Evolutionary conservation across 2,329 filamentous ascomycete species (phyloP).

Genomic region (Aspergillus awamori): DNA sequence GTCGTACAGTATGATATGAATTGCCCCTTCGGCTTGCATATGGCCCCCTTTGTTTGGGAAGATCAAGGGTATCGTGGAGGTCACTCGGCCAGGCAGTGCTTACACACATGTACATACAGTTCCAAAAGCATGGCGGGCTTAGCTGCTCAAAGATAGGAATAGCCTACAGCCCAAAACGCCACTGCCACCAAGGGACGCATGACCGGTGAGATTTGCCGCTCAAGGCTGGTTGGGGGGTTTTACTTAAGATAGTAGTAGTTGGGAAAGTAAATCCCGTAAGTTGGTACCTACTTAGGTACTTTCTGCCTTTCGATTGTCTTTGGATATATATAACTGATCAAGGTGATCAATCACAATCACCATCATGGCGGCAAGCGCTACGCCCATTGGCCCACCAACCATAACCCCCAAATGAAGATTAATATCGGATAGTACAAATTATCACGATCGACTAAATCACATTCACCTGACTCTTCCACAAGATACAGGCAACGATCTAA

Average conservation of each 20-base stretch:
- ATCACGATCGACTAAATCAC: slow-evolving; percentile 3
- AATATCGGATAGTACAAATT: slow-evolving; percentile 1
- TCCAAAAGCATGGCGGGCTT: neutral
- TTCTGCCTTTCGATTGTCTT: neutral
- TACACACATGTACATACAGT: no score
- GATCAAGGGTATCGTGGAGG: neutral
- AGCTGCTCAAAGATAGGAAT: neutral
- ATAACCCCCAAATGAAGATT: neutral
- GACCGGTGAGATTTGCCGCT: neutral
- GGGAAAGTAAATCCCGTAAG: no score
- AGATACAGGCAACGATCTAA: neutral
- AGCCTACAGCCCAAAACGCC: neutral
- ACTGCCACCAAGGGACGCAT: neutral
- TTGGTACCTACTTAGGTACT: neutral
- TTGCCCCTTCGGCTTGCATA: neutral
- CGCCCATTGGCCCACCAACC: slow-evolving; percentile 1
- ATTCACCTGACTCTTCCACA: neutral
- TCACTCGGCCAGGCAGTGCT: no score
- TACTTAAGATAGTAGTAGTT: neutral
- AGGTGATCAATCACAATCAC: slow-evolving; percentile 8
- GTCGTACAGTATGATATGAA: neutral
- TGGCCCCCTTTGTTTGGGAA: neutral
- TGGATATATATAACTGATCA: neutral
- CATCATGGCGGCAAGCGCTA: neutral
- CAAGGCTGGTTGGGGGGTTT: neutral